Evolutionary conservation across 257 asterid genomes (phyloP), one percentile per base, ranked within the genome.

Genomic region (Solanum dulcamara): DNA sequence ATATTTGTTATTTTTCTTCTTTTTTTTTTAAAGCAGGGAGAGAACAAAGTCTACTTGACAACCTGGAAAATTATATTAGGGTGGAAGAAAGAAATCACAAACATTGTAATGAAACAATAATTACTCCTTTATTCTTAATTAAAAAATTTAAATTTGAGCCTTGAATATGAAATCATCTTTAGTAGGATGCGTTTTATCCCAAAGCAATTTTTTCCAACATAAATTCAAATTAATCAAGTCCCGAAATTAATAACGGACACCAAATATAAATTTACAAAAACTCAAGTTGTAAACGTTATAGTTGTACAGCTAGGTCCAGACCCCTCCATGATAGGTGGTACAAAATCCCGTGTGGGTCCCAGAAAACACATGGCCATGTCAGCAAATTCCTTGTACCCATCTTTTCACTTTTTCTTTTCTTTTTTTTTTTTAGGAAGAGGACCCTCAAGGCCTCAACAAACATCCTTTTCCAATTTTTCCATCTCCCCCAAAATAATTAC

Each of bases 351-450:
- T 6, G 57, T 44, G 86, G 88, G 86, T 59, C 84, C 86, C 77
- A 46, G 2, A 10, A 67, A 40, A 74, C 88, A 86, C 88, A 83
- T 86, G 88, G 88, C 86, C 86, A 74, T 17, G 88, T 86, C 86
- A 86, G 62, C 88, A 86, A 55, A 86, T 26, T 64, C 85, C 87
- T 75, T 55, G n/a, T 57, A 24, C 14, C 38, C 53, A 40, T 81
- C 85, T 80, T 55, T 50, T 11, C 24, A 17, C 46, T 26, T 28
- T 55, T 55, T 30, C 10, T 80, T 33, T 48, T 28, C 14, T 77
- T 12, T 26, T 46, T 7, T 77, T 44, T 33, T 35, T 4, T 8
- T 0, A 18, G 30, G 79, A 68, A n/a, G 51, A 75, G 38, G 81
- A n/a, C 55, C 35, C 81, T 42, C 80, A 22, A 71, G 13, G 35